Evolutionary conservation across 495 filamentous ascomycete genomes (phyloP).

Genomic region (Neurospora sublineolata): DNA sequence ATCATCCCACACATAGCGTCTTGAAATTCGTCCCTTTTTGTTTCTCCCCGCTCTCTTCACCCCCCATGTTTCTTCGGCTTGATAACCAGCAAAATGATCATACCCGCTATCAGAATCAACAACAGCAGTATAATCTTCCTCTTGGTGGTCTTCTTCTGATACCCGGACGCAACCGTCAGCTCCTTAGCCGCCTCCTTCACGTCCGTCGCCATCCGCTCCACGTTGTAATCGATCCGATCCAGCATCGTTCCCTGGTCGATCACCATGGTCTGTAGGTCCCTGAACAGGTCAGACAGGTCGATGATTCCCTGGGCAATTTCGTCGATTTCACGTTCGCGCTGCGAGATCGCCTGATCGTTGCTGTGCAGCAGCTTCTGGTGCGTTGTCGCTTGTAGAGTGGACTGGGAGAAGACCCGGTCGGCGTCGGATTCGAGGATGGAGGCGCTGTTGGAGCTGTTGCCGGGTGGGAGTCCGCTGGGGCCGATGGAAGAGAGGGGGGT

Average conservation of each 20-base stretch:
- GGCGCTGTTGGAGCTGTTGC: conserved; percentile 40
- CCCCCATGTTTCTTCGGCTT: conserved; percentile 56
- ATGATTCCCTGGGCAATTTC: conserved; percentile 97
- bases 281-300: conserved; percentile 90
- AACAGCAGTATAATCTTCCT: conserved; percentile 82
- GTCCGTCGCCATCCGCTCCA: conserved; percentile 80
- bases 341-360: conserved; percentile 77
- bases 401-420: conserved; percentile 85
- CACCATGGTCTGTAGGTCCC: conserved; percentile 89
- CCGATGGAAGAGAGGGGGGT: conserved; percentile 40
- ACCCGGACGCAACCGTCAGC: conserved; percentile 70
- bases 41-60: background rate
- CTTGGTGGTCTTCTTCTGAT: conserved; percentile 80
- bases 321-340: conserved; percentile 93
- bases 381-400: conserved; percentile 62
- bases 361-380: conserved; percentile 55
- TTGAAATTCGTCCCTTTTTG: background rate
- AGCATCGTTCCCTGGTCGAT: conserved; percentile 98
- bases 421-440: conserved; percentile 81
- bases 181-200: conserved; percentile 90
- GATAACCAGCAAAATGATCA: conserved; percentile 75
- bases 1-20: background rate
- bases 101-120: conserved; percentile 66
- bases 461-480: conserved; percentile 13
- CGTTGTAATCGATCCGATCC: conserved; percentile 95